Conservation (phyloP, 1,284 basidiomycete genomes). For the Porodaedalea pini region DNA sequence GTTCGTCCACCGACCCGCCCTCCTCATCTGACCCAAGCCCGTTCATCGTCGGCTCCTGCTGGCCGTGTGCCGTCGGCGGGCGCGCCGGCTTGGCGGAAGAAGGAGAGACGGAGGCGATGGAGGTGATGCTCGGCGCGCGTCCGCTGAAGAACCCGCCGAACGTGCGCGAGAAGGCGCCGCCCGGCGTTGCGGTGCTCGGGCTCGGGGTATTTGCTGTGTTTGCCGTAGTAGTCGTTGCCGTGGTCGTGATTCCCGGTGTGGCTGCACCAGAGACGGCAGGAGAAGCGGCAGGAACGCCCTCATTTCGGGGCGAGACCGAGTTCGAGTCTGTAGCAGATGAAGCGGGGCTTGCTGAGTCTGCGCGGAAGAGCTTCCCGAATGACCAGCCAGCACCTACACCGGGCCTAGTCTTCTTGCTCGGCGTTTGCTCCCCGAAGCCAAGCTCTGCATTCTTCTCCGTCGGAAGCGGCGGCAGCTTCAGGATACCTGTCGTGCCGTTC, state of each 20-base stretch:
- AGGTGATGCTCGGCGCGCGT: constrained; percentile 34
- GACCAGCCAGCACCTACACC: constrained; percentile 33
- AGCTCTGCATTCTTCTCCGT: constrained; percentile 34
- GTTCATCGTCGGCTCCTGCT: constrained; percentile 17
- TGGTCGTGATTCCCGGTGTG: constrained; percentile 10
- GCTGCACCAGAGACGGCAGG: background rate
- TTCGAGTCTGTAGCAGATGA: too few relatives aligned
- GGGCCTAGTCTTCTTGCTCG: constrained; percentile 15
- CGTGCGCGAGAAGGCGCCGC: constrained; percentile 52
- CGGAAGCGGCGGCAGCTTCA: constrained; percentile 56
- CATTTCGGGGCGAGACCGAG: background rate
- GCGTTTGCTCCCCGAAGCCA: constrained; percentile 31
- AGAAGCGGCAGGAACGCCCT: background rate
- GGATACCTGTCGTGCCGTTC: constrained; percentile 21
- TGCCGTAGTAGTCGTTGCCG: constrained; percentile 25
- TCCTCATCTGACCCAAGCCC: constrained; percentile 18
- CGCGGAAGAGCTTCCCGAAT: constrained; percentile 58
- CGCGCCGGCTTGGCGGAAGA: background rate
- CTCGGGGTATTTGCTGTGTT: constrained; percentile 24
- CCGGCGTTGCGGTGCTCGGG: constrained; percentile 27
- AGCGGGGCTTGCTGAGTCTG: constrained; percentile 27
- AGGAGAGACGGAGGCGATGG: constrained; percentile 43
- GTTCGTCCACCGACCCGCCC: constrained; percentile 2
- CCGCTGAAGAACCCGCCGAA: constrained; percentile 66
- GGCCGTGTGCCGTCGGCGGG: constrained; percentile 9